Evolutionary conservation across 495 filamentous ascomycete species (phyloP).

Genomic region (Letharia columbiana): DNA sequence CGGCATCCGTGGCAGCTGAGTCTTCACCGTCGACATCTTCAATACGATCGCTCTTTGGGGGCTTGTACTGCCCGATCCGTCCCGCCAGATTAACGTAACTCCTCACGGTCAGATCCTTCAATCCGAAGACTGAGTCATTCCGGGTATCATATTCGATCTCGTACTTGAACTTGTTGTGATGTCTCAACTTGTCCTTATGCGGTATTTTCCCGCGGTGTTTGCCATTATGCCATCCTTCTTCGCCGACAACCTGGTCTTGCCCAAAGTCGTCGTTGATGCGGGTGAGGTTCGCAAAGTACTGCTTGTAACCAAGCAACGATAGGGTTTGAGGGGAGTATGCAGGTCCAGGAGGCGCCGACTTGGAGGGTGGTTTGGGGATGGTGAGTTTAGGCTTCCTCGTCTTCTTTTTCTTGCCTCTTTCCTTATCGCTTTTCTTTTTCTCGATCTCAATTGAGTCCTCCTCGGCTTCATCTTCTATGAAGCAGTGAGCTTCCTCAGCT

Average conservation of each 20-base stretch:
- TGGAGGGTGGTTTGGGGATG: slow-evolving; percentile 64
- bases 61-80: slow-evolving; percentile 56
- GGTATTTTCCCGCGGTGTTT: slow-evolving; percentile 50
- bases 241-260: slow-evolving; percentile 22
- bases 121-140: slow-evolving; percentile 60
- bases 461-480: slow-evolving; percentile 2
- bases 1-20: slow-evolving; percentile 24
- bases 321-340: slow-evolving; percentile 84
- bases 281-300: slow-evolving; percentile 92
- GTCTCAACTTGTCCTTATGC: slow-evolving; percentile 24
- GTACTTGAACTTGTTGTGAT: slow-evolving; percentile 59
- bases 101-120: slow-evolving; percentile 78
- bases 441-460: background rate
- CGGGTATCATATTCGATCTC: slow-evolving; percentile 82
- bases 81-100: slow-evolving; percentile 71
- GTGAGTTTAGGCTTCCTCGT: slow-evolving; percentile 53
- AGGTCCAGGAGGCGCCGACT: slow-evolving; percentile 69
- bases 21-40: slow-evolving; percentile 23
- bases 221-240: slow-evolving; percentile 43
- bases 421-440: slow-evolving; percentile 35
- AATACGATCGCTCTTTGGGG: slow-evolving; percentile 17
- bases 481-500: background rate
- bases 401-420: slow-evolving; percentile 41
- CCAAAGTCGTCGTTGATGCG: slow-evolving; percentile 62
- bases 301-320: slow-evolving; percentile 66